A percentile compares a stretch with the other conserved stretches of the same genome.
Evolutionary conservation across 2,329 filamentous ascomycete species (phyloP).

Genomic region (Exophiala calicioides): DNA sequence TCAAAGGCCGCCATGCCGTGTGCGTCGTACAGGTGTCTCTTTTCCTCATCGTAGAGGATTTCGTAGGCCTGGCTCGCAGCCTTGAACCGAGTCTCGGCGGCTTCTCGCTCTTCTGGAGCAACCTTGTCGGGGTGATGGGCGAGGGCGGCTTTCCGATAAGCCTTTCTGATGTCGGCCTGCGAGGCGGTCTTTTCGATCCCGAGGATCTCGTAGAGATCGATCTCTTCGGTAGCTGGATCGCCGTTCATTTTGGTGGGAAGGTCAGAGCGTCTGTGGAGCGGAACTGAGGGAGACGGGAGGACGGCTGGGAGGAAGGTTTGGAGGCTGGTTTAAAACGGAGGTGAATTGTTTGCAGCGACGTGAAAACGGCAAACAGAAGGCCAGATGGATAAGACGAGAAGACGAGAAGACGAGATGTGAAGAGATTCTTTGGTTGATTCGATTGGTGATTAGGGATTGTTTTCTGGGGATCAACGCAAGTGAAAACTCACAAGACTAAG

Average conservation of each 20-base stretch:
- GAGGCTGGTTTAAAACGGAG: too few relatives aligned
- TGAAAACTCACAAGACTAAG: too few relatives aligned
- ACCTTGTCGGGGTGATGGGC: slow-evolving; percentile 94
- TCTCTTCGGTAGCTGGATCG: slow-evolving; percentile 14
- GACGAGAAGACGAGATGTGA: too few relatives aligned
- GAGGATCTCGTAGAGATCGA: slow-evolving; percentile 32
- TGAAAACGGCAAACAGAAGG: too few relatives aligned
- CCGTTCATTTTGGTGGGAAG: slow-evolving; percentile 28
- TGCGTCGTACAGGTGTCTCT: slow-evolving; percentile 85
- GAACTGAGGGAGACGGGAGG: too few relatives aligned
- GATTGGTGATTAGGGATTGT: too few relatives aligned
- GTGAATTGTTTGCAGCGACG: too few relatives aligned
- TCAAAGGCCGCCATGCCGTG: slow-evolving; percentile 97
- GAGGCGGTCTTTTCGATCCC: slow-evolving; percentile 62
- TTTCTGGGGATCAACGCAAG: too few relatives aligned
- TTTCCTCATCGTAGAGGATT: slow-evolving; percentile 94
- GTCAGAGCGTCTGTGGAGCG: too few relatives aligned
- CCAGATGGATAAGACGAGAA: too few relatives aligned
- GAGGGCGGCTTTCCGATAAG: slow-evolving; percentile 92
- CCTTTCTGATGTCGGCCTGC: slow-evolving; percentile 51
- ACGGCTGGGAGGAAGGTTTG: too few relatives aligned
- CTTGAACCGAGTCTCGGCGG: slow-evolving; percentile 92
- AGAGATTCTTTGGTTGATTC: too few relatives aligned
- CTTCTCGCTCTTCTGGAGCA: slow-evolving; percentile 76
- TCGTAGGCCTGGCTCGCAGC: slow-evolving; percentile 91